Conservation (phyloP, 1,284 basidiomycete species). For the Ceratobasidium papillatum region DNA sequence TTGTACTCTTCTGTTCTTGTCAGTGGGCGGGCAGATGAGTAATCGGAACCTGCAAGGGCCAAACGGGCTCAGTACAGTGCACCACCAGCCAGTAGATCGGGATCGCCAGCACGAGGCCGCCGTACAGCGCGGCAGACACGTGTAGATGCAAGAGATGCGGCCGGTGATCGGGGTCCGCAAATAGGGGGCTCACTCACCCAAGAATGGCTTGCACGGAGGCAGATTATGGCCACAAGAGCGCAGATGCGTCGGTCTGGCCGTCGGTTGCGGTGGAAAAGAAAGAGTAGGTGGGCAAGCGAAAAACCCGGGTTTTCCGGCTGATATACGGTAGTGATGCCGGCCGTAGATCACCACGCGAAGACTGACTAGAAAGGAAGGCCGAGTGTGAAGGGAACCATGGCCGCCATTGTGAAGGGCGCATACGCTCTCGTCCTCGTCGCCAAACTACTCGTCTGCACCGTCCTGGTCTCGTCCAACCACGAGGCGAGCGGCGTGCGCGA, state of each 20-base stretch:
- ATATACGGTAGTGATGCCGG: constrained; percentile 18
- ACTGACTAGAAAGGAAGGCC: constrained; percentile 23
- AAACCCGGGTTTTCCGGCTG: background rate
- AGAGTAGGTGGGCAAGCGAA: background rate
- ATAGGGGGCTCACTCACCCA: background rate
- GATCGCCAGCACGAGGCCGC: constrained; percentile 6
- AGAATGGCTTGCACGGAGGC: background rate
- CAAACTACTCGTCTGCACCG: background rate
- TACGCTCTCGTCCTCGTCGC: constrained; percentile 8
- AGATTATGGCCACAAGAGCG: background rate
- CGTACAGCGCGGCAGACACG: constrained; percentile 8
- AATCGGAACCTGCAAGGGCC: constrained; percentile 5
- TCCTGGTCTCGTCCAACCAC: background rate
- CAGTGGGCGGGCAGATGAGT: constrained; percentile 1
- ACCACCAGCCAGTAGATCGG: background rate
- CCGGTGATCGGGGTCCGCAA: constrained; percentile 8
- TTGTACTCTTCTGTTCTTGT: background rate
- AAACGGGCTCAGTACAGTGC: constrained; percentile 7
- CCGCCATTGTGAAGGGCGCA: background rate
- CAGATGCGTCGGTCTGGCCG: background rate
- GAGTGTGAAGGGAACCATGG: background rate
- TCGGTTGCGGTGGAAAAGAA: constrained; percentile 22
- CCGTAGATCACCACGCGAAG: constrained; percentile 25
- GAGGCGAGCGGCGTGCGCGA: background rate
- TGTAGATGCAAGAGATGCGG: background rate